Base-by-base conservation (phyloP, 768 basidiomycete genomes). In the Amanita thiersii region DNA sequence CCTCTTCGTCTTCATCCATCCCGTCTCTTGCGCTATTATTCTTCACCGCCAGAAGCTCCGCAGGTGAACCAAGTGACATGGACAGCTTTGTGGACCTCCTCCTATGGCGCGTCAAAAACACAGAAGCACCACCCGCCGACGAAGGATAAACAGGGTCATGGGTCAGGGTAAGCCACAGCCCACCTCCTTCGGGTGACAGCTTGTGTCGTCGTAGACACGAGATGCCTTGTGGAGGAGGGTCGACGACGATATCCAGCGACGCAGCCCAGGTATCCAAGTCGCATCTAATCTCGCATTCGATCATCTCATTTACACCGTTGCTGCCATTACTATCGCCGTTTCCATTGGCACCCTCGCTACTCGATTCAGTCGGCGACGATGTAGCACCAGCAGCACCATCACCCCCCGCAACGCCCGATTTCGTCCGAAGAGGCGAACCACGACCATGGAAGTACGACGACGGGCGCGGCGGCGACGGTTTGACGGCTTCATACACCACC, bases 251-350 rank as follows among this genome's bases (percentile, higher is more conserved):
- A 51, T 96, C 90, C 41, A 94, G 58, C 1, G 83, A 83, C 0
- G 70, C 62, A 2, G 78, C 79, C 92, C 91, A 97, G 0, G 81
- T 83, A 53, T 97, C 91, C 44, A 89, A 62, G 55, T 97, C 92
- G 59, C 92, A 96, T 35, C 92, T 75, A 34, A 97, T 69, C 54
- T 94, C 90, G 52, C 91, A 90, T 55, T 96, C 87, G 45, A 93
- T 77, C 29, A 75, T 64, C 8, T 43, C 42, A n/a, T 17, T 28
- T 30, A 36, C 42, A 19, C 18, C 37, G 7, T 25, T 4, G 21
- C 25, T 19, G 18, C n/a, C 10, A 10, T 10, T 9, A 29, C 29
- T 35, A n/a, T n/a, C n/a, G n/a, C n/a, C n/a, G 18, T 17, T 28
- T 30, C 37, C 42, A 19, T 17, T 43, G 7, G 38, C 3, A 17